phyloP scores from a whole-genome alignment of 2,329 filamentous ascomycete species.

The Diaporthe capsici region DNA sequence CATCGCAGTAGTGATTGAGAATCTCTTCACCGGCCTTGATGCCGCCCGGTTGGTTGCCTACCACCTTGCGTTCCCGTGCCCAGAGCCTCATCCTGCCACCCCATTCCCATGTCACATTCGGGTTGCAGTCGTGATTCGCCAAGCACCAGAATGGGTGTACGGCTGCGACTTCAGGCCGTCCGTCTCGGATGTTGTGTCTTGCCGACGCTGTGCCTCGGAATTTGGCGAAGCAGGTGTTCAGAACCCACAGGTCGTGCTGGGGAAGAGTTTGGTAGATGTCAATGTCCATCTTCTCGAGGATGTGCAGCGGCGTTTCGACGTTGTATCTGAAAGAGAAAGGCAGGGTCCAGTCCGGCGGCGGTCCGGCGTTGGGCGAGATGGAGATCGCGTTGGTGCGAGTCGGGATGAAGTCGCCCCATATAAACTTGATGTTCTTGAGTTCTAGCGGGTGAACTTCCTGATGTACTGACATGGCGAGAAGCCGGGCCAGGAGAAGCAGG shows the following conservation, averaged over 20 bases:
- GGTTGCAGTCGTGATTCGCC: conserved; percentile 96
- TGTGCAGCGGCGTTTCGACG: conserved; percentile 80
- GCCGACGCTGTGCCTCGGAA: conserved; percentile 94
- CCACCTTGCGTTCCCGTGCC: conserved; percentile 70
- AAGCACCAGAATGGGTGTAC: conserved; percentile 97
- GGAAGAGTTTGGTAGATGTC: conserved; percentile 76
- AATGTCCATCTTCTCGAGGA: conserved; percentile 88
- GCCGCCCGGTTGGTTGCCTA: conserved; percentile 66
- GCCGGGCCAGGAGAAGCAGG: conserved; percentile 72
- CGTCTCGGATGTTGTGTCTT: conserved; percentile 80
- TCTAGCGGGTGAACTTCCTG: conserved; percentile 74
- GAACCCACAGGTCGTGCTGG: conserved; percentile 81
- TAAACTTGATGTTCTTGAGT: conserved; percentile 75
- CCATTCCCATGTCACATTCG: conserved; percentile 97
- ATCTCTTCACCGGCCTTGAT: conserved; percentile 88
- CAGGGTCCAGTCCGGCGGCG: conserved; percentile 75
- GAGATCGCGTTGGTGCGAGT: conserved; percentile 67
- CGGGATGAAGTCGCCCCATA: conserved; percentile 77
- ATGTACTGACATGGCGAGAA: conserved; percentile 74
- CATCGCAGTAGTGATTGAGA: conserved; percentile 91
- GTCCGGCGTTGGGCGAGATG: conserved; percentile 66
- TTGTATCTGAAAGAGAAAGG: conserved; percentile 85
- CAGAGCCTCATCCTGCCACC: conserved; percentile 81
- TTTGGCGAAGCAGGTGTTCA: conserved; percentile 94
- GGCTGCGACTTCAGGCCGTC: conserved; percentile 90